Evolutionary conservation across 1,284 basidiomycete genomes (phyloP).

Genomic region (Ceratorhiza oryzae-sativae): DNA sequence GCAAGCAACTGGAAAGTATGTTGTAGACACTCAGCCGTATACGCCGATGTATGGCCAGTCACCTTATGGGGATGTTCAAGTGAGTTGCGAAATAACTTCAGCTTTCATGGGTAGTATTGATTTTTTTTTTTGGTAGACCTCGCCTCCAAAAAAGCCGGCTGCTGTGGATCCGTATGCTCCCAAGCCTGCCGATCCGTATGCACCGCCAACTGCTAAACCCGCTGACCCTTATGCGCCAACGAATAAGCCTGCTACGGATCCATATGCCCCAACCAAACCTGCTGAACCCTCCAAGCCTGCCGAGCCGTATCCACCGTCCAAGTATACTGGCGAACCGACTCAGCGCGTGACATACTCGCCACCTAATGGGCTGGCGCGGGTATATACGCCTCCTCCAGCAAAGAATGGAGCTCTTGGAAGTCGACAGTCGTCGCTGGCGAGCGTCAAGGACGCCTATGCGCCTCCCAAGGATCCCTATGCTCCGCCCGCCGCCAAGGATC

Average conservation of each 20-base stretch:
- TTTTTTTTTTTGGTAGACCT: neutral
- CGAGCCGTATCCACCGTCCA: constrained; percentile 24
- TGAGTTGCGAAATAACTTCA: constrained; percentile 17
- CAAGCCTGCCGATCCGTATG: constrained; percentile 15
- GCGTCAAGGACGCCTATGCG: constrained; percentile 6
- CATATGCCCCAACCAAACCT: constrained; percentile 42
- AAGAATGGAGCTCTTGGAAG: constrained; percentile 23
- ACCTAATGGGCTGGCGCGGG: constrained; percentile 30
- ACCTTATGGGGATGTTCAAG: constrained; percentile 36
- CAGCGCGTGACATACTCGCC: constrained; percentile 35
- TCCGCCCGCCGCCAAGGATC: constrained; percentile 43
- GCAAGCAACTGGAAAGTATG: constrained; percentile 11
- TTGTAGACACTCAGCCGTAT: constrained; percentile 37
- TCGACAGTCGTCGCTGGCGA: constrained; percentile 32
- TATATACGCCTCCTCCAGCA: constrained; percentile 30
- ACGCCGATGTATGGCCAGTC: constrained; percentile 36
- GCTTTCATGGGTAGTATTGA: neutral
- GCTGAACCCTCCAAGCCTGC: constrained; percentile 40
- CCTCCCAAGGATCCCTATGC: constrained; percentile 54
- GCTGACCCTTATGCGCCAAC: constrained; percentile 45
- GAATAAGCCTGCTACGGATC: constrained; percentile 35
- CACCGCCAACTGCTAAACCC: constrained; percentile 2
- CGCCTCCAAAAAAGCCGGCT: constrained; percentile 11
- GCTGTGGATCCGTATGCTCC: constrained; percentile 39
- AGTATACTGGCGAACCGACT: constrained; percentile 33